Base-by-base conservation (phyloP, 768 basidiomycete species). In the Tephrocybe sp. region DNA sequence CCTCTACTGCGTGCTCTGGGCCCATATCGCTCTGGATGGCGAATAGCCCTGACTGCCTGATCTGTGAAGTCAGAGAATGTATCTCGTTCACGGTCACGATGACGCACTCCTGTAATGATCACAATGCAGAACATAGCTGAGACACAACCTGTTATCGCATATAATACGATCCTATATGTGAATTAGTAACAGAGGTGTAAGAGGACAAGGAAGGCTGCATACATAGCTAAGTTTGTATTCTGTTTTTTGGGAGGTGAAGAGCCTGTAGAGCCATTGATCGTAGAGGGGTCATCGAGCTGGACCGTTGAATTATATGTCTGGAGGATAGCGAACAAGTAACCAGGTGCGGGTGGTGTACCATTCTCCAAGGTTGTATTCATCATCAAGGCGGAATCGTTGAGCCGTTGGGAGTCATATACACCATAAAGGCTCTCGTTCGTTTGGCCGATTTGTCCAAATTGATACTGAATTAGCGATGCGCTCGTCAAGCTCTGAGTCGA, bases 11-110 rank as follows among this genome's bases (percentile, higher is more conserved):
- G 73, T 25, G 62, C 65, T 48, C 93, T 78, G 10, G 90, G 90
- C 3, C 93, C 93, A 64, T 97, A 98, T 46, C 92, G 82, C 62
- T 97, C 94, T 15, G 94, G 94, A 67, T 96, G 85, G 2, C 91
- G 81, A 45, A 92, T 77, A 1, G 92, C 89, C 21, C 91, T 76
- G 41, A 95, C 75, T 1, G 90, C 90, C 86, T 90, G 51, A 14
- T 26, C 38, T 41, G 21, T 4, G 40, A 51, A 48, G 55, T 47
- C 32, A 60, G 32, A 32, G 20, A 58, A 42, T 5, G 28, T 46
- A 6, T 41, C 43, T 45, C 15, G 33, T 14, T 25, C 28, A 40
- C 7, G n/a, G 32, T 43, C n/a, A 52, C 37, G n/a, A 37, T 50
- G 12, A 71, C 85, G 48, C 68, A 90, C 89, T 15, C 94, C 93